Evolutionary conservation across 148 eudicot genomes (phyloP), one percentile per base, ranked within the genome.

Genomic region (Dysphania ambrosioides): DNA sequence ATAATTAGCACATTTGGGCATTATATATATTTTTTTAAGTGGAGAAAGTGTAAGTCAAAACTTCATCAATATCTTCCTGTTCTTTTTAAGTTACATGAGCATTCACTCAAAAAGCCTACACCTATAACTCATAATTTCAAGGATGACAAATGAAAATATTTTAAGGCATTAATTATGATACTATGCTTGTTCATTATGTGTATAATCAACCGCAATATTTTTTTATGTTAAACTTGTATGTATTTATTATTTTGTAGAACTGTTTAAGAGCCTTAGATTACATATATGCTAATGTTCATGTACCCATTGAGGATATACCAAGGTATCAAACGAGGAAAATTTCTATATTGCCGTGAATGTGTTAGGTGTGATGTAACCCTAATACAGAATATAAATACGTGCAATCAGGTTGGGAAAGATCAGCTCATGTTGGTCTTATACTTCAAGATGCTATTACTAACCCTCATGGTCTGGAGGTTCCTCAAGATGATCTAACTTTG

Each of bases 201-300:
- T 2, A 58, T 13, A 61, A 34, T 9, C 4, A 21, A 13, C 5
- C 6, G 24, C 29, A 0, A 0, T 40, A 21, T 38, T n/a, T 2
- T 3, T 38, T 38, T 2, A 6, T 3, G 6, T 38, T 38, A 0
- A 3, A 21, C 26, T 24, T 1, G 4, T 13, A 13, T 49, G 0
- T 4, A 21, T 24, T 53, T 30, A 9, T 13, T 51, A 1, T 71
- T 38, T 30, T 71, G 23, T 29, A 72, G 31, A 72, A 72, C 23
- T 72, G 51, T 19, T 35, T 72, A 71, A 63, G 74, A 55, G 74
- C 62, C 21, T 21, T 71, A 34, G 64, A 71, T 71, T 26, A 16
- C 5, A 71, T 63, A 9, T 41, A 42, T 10, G 42, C 42, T 44
- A 44, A 9, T 41, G 57, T 68, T 1, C 15, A 41, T 3, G 72